Conservation (phyloP, 306 rosid genomes). For the Citrullus colocynthis region DNA sequence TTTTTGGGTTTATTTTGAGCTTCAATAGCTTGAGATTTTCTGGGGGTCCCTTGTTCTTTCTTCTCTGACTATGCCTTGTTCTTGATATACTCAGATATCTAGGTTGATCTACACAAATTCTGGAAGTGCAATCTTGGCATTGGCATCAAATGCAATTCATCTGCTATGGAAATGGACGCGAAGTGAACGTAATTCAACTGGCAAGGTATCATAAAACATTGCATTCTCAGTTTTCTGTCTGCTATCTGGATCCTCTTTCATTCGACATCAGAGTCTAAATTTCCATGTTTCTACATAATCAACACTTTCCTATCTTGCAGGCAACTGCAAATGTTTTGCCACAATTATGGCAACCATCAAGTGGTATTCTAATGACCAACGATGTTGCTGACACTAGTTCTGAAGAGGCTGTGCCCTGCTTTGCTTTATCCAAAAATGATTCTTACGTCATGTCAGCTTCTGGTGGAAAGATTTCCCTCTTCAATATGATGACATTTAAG, state of each 20-base stretch:
- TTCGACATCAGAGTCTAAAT: not conserved
- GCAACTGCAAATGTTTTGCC: slow-evolving; percentile 77
- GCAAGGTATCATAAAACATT: slow-evolving; percentile 35
- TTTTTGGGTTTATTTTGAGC: not conserved
- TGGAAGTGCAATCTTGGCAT: slow-evolving; percentile 78
- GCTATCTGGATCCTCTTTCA: slow-evolving; percentile 4
- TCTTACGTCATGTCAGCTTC: slow-evolving; percentile 99
- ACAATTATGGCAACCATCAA: slow-evolving; percentile 90
- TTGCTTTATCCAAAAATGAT: slow-evolving; percentile 90
- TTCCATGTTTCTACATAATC: slow-evolving; percentile 13
- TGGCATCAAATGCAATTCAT: slow-evolving; percentile 91
- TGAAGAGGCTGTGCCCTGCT: slow-evolving; percentile 84
- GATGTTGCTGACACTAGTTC: slow-evolving; percentile 58
- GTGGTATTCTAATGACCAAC: slow-evolving; percentile 93
- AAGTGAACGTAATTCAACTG: slow-evolving; percentile 62
- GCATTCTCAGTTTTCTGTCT: slow-evolving; percentile 12
- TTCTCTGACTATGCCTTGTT: not conserved
- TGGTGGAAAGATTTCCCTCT: slow-evolving; percentile 88
- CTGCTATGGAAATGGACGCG: slow-evolving; percentile 93
- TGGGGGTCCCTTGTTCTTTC: not conserved
- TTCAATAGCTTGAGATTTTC: not conserved
- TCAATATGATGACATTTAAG: slow-evolving; percentile 99
- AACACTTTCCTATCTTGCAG: slow-evolving; percentile 29
- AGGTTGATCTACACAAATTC: slow-evolving; percentile 92
- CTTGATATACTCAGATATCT: slow-evolving; percentile 54